Conservation (phyloP, 2,329 filamentous ascomycete species). For the Botryosphaeria dothidea region DNA sequence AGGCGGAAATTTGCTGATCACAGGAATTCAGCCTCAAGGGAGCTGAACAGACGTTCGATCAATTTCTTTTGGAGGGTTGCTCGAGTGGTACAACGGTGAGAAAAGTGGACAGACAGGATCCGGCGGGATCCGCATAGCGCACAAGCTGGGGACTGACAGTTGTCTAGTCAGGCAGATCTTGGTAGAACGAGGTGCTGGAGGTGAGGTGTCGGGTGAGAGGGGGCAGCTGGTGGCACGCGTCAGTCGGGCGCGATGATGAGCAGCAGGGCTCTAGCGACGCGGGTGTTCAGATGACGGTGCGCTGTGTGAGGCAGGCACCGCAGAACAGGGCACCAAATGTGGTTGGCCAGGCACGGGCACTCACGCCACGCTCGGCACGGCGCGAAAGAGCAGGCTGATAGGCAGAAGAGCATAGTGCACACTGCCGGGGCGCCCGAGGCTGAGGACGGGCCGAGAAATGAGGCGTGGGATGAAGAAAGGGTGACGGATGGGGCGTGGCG, state of each 20-base stretch:
- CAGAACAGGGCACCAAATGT: not conserved
- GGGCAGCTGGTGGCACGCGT: slow-evolving; percentile 3
- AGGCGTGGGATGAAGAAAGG: slow-evolving; percentile 8
- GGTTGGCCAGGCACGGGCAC: not conserved
- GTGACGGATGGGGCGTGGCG: not conserved
- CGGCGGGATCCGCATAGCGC: not conserved
- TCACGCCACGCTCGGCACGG: not conserved
- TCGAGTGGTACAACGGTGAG: not conserved
- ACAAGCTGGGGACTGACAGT: not conserved
- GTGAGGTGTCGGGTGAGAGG: slow-evolving; percentile 4
- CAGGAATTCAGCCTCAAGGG: not conserved
- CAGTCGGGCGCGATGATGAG: not conserved
- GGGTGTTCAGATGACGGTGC: slow-evolving; percentile 9
- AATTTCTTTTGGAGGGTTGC: too few species aligned
- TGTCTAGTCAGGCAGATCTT: not conserved
- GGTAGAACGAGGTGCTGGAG: slow-evolving; percentile 1
- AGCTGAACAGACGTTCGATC: not conserved
- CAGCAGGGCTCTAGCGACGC: not conserved
- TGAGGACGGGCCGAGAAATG: slow-evolving; percentile 6
- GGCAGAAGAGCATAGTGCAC: not conserved
- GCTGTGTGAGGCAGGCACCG: not conserved
- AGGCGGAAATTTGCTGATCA: not conserved
- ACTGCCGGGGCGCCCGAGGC: not conserved
- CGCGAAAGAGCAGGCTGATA: not conserved
- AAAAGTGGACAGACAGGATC: not conserved